A percentile compares a stretch with the other conserved stretches of the same genome.
Conservation (phyloP, 371 early-diverging fungal genomes). For the Rhizopus arrhizus region DNA sequence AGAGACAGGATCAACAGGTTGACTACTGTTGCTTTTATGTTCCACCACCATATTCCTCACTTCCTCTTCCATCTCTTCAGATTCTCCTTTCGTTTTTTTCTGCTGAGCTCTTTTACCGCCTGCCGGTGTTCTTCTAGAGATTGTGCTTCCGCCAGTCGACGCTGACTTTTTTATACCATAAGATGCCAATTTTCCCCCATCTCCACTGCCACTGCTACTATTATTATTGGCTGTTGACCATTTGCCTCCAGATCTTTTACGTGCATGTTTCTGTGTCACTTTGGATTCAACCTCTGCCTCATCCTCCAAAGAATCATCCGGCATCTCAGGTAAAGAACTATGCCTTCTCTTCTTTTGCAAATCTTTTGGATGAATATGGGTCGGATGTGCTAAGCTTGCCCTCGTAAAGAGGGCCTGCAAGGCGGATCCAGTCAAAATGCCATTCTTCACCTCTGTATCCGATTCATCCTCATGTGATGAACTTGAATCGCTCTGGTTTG, state of each 20-base stretch:
- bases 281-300: not conserved
- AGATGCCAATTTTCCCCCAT: constrained; percentile 1
- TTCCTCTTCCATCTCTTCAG: constrained; percentile 3
- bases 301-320: not conserved
- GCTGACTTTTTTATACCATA: constrained; percentile 6
- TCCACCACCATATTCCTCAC: constrained; percentile 1
- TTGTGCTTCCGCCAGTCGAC: not conserved
- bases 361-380: constrained; percentile 27
- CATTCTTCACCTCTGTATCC: constrained; percentile 2
- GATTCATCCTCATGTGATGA: not conserved
- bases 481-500: not conserved
- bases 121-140: not conserved
- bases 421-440: not conserved
- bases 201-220: not conserved
- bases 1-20: not conserved
- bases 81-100: constrained; percentile 1
- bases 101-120: constrained; percentile 4
- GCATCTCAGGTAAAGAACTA: constrained; percentile 1
- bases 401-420: constrained; percentile 35
- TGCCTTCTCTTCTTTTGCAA: constrained; percentile 27
- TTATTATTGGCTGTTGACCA: not conserved
- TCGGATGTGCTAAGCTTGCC: constrained; percentile 23
- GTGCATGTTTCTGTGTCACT: not conserved
- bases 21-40: constrained; percentile 9
- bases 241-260: constrained; percentile 1